Evolutionary conservation across 176 grass and related monocot genomes (phyloP).

Genomic region (Sorghum bicolor): DNA sequence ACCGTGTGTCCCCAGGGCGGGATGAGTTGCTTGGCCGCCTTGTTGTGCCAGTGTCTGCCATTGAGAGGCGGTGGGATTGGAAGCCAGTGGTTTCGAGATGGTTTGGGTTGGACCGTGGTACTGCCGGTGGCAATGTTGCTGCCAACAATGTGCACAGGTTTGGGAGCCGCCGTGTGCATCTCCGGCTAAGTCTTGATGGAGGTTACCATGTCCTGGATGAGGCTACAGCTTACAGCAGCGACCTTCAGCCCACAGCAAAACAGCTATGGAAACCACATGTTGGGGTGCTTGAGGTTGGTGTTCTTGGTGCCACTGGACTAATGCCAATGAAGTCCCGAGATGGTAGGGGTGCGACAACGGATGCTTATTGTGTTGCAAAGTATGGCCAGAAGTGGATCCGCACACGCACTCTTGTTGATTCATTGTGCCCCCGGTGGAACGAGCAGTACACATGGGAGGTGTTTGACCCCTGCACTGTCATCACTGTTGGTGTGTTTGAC

Average conservation of each 20-base stretch:
- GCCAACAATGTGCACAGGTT: constrained; percentile 34
- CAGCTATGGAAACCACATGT: constrained; percentile 77
- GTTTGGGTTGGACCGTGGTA: constrained; percentile 54
- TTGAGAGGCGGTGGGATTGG: constrained; percentile 74
- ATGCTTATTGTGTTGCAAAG: constrained; percentile 87
- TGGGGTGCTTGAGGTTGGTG: constrained; percentile 76
- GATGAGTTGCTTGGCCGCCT: constrained; percentile 76
- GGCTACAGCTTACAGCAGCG: constrained; percentile 70
- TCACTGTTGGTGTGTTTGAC: constrained; percentile 84
- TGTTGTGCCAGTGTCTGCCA: constrained; percentile 53
- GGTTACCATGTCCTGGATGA: constrained; percentile 93
- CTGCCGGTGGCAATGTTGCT: constrained; percentile 17
- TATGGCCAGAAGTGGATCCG: constrained; percentile 94
- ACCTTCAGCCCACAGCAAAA: constrained; percentile 68
- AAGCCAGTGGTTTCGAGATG: constrained; percentile 73
- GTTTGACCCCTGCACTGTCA: constrained; percentile 85
- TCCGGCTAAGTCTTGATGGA: constrained; percentile 76
- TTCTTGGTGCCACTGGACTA: constrained; percentile 69
- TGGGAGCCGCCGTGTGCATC: constrained; percentile 70
- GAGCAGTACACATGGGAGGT: constrained; percentile 99
- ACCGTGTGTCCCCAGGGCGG: constrained; percentile 52
- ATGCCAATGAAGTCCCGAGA: constrained; percentile 66
- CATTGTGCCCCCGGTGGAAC: constrained; percentile 68
- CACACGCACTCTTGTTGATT: constrained; percentile 70
- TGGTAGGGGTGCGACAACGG: constrained; percentile 39